These are phyloP conservation scores for Neurospora terricola DNA, from an alignment of 495 filamentous ascomycete species.

Conservation along the genomic window DNA sequence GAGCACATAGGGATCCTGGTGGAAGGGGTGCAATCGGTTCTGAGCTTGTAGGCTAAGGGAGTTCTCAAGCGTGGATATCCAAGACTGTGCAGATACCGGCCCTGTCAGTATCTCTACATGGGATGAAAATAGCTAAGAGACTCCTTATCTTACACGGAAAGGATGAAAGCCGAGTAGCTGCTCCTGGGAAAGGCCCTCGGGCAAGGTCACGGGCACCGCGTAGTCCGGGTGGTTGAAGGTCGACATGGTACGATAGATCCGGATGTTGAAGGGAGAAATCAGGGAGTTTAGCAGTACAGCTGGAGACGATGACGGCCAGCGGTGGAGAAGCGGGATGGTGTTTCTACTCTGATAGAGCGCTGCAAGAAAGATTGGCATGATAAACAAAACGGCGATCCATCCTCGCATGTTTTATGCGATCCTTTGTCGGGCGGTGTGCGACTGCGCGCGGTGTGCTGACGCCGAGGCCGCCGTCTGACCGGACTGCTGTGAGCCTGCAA, in stretches of 20 bases:
- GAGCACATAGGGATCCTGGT: conserved; percentile 58
- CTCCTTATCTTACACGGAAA: conserved; percentile 39
- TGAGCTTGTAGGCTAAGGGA: conserved; percentile 53
- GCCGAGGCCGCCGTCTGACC: neutral
- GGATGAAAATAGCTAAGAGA: neutral
- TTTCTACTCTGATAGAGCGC: neutral
- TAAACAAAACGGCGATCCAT: neutral
- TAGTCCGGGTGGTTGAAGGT: conserved; percentile 40
- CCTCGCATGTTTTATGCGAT: neutral
- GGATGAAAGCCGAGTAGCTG: conserved; percentile 61
- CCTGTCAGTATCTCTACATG: neutral
- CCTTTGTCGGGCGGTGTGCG: neutral
- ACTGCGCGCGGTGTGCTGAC: neutral
- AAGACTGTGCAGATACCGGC: conserved; percentile 30
- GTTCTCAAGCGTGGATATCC: conserved; percentile 57
- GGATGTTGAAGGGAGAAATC: neutral
- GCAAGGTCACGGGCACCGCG: conserved; percentile 44
- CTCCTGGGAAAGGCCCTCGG: conserved; percentile 47
- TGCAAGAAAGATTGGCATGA: conserved; percentile 2
- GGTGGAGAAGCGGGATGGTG: neutral
- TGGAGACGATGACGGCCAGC: neutral
- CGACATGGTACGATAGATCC: conserved; percentile 21
- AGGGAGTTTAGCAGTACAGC: neutral
- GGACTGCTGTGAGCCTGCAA: neutral
- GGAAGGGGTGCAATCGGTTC: conserved; percentile 55